Percentiles rank a stretch among this genome's conserved stretches.
Evolutionary conservation across 257 asterid genomes (phyloP).

Genomic region (Hygrophila difformis): DNA sequence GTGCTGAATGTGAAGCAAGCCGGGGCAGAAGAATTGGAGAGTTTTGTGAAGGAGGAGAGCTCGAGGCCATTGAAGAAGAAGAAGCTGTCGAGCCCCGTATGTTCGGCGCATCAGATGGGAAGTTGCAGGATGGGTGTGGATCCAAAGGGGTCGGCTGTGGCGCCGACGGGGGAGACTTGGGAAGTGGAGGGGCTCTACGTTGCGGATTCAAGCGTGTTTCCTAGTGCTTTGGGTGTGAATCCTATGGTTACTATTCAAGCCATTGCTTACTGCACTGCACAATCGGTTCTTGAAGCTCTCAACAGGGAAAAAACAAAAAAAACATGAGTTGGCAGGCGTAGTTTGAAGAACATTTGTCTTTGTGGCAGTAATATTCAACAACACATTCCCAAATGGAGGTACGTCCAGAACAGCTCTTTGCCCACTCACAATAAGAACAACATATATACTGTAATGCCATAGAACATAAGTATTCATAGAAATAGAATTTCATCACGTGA

Average conservation of each 20-base stretch:
- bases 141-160: conserved; percentile 43
- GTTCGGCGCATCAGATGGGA: conserved; percentile 97
- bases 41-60: conserved; percentile 54
- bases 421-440: too few species aligned
- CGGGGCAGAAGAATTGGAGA: conserved; percentile 35
- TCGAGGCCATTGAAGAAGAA: conserved; percentile 35
- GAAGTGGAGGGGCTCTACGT: conserved; percentile 59
- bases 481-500: too few species aligned
- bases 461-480: too few species aligned
- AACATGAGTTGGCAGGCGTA: too few species aligned
- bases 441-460: too few species aligned
- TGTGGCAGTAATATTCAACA: too few species aligned
- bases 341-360: too few species aligned
- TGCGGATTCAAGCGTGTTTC: conserved; percentile 85
- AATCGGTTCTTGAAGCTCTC: conserved; percentile 45
- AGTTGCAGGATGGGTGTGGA: conserved; percentile 83
- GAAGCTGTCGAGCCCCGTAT: conserved; percentile 33
- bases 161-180: conserved; percentile 66
- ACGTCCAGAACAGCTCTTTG: too few species aligned
- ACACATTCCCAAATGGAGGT: too few species aligned
- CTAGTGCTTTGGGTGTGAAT: conserved; percentile 86
- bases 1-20: conserved; percentile 46
- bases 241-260: conserved; percentile 93
- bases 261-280: conserved; percentile 72
- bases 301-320: conserved; percentile 13